Evolutionary conservation across 1,284 basidiomycete species (phyloP), one percentile per base, ranked within the genome.

Genomic region (Marasmius oreades): DNA sequence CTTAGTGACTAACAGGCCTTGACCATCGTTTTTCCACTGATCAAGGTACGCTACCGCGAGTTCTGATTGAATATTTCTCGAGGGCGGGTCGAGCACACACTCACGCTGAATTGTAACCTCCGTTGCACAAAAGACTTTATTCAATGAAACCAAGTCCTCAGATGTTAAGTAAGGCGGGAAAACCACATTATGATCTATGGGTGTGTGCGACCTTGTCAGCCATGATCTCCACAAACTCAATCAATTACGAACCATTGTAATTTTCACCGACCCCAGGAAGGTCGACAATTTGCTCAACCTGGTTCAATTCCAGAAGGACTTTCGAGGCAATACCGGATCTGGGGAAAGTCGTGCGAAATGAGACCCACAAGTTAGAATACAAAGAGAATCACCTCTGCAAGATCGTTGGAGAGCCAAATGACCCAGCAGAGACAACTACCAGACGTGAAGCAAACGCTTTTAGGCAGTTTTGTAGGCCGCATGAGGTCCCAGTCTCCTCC

Each of bases 331-430:
- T 75, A 3, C 80, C 80, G 0, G 80, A 82, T 51, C 66, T 67
- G 33, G 33, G 33, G 33, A 14, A 28, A 36, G 34, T 14, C 22
- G 37, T 12, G 14, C 1, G 22, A 31, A 34, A 10, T 33, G 7
- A 3, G 3, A 20, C 18, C 8, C 33, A n/a, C 26, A 46, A 45
- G 8, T 26, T 34, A 12, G 22, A 37, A 10, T 6, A 5, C n/a
- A 22, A 11, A n/a, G 33, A 33, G 10, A 5, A 31, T 5, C 31
- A 63, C 59, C 80, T 71, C 62, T 83, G 81, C 11, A 84, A 68
- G 45, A 85, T 80, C 2, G 72, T 63, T 1, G 82, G 79, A 0
- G 81, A 81, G 3, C 82, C 83, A 50, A 84, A 80, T 0, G 82
- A 65, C 1, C 83, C 83, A 1, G 75, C 73, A 8, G 78, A 74